These are phyloP conservation scores for Aspergillus pseudoviridinutans DNA, from an alignment of 2,329 filamentous ascomycete species.

Conservation along the genomic window DNA sequence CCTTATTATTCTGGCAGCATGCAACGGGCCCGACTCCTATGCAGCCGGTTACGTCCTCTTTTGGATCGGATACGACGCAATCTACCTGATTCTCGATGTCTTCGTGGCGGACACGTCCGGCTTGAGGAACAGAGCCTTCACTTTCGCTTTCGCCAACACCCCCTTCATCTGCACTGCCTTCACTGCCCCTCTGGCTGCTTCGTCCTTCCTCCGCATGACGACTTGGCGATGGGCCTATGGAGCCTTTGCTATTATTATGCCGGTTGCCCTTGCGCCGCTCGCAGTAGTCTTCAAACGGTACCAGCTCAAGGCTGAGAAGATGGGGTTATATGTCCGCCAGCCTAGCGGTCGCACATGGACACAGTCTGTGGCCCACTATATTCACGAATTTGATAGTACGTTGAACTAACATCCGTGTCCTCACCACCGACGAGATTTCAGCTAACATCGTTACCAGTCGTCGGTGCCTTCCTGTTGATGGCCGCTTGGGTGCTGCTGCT, in stretches of 20 bases:
- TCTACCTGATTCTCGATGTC: slow-evolving; percentile 54
- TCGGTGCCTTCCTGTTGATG: slow-evolving; percentile 59
- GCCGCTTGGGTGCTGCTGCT: slow-evolving; percentile 61
- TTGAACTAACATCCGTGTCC: slow-evolving; percentile 31
- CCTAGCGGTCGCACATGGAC: slow-evolving; percentile 44
- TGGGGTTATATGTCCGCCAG: slow-evolving; percentile 48
- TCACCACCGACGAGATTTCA: slow-evolving; percentile 42
- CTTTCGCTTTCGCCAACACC: slow-evolving; percentile 56
- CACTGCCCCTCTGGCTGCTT: slow-evolving; percentile 50
- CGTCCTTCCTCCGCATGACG: slow-evolving; percentile 46
- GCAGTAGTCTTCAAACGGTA: slow-evolving; percentile 53
- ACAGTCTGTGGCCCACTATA: slow-evolving; percentile 52
- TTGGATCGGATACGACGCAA: slow-evolving; percentile 53
- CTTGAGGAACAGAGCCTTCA: slow-evolving; percentile 57
- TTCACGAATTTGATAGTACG: slow-evolving; percentile 59
- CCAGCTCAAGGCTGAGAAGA: slow-evolving; percentile 53
- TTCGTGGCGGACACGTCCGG: slow-evolving; percentile 62
- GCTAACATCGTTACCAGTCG: slow-evolving; percentile 27
- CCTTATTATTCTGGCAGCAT: slow-evolving; percentile 60
- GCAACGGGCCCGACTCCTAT: slow-evolving; percentile 58
- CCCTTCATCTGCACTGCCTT: slow-evolving; percentile 61
- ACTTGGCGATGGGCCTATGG: slow-evolving; percentile 64
- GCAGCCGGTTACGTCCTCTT: slow-evolving; percentile 62
- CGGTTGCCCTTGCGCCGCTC: slow-evolving; percentile 54
- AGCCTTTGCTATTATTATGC: slow-evolving; percentile 57